These are phyloP conservation scores for Puccinia brachypodii DNA, from an alignment of 1,284 basidiomycete species.

Conservation along the genomic window DNA sequence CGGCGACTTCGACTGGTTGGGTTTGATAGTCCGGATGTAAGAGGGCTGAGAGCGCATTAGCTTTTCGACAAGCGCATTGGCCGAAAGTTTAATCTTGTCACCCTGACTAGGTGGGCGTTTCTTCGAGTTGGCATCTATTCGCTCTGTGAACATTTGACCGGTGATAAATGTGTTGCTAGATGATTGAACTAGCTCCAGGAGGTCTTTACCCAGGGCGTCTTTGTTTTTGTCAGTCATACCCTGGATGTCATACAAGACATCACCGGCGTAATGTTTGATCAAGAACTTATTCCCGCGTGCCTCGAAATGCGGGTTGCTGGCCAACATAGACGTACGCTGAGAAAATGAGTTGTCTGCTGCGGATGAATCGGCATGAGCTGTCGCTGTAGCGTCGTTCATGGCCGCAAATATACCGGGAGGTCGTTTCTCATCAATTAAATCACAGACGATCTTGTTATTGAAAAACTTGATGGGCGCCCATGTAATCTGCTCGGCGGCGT, in stretches of 20 bases:
- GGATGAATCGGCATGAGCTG: conserved; percentile 92
- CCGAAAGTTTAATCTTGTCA: conserved; percentile 94
- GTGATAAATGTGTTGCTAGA: conserved; percentile 83
- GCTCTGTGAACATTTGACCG: conserved; percentile 79
- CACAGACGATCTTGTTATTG: conserved; percentile 93
- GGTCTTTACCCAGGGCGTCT: conserved; percentile 90
- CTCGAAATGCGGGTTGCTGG: conserved; percentile 80
- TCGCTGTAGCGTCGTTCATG: conserved; percentile 96
- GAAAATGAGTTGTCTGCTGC: conserved; percentile 98
- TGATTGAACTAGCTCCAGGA: conserved; percentile 80
- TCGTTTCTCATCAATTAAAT: conserved; percentile 91
- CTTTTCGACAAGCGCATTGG: conserved; percentile 91
- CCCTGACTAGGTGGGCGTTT: conserved; percentile 97
- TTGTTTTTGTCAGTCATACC: conserved; percentile 99
- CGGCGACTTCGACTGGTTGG: conserved; percentile 91
- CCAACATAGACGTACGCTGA: conserved; percentile 72
- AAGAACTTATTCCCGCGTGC: conserved; percentile 85
- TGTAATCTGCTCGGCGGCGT: conserved; percentile 95
- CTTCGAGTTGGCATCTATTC: conserved; percentile 93
- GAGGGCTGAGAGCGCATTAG: conserved; percentile 94
- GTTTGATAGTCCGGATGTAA: conserved; percentile 99
- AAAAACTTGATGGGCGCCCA: conserved; percentile 99
- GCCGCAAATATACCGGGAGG: conserved; percentile 98
- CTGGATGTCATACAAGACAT: conserved; percentile 94
- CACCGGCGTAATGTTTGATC: conserved; percentile 93